Base-by-base conservation (phyloP, 495 filamentous ascomycete species). In the Neurospora tetrasperma region DNA sequence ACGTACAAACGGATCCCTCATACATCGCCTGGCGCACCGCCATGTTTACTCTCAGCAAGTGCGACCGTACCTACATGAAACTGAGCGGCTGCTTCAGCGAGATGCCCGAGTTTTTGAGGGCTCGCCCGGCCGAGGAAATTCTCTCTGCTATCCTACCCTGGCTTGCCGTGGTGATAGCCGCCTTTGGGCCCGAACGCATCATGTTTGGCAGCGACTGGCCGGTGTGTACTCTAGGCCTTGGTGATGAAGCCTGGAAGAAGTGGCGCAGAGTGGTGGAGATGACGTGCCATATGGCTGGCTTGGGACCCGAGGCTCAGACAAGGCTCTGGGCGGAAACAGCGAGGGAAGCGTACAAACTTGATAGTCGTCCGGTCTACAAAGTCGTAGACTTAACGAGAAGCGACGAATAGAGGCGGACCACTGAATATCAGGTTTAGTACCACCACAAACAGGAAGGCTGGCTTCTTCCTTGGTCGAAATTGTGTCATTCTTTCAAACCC, bases 191-290 rank as follows among this genome's bases (percentile, higher is more conserved):
- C 1, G 78, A 83, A n/a, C 83, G 92, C 69, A 85, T 94, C 71
- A 94, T 97, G 90, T 97, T 94, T 80, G 94, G 90, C 5, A 93
- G 90, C 69, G 93, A 97, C 78, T 97, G 94, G 94, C 94, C 93
- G 3, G 91, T 97, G 5, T 95, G 93, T 82, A 92, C 90, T 74
- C 77, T 92, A 23, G 86, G 87, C 4, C 88, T 90, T 4, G 89
- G 88, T 41, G 79, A 83, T n/a, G 81, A 76, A 20, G 79, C 85
- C 31, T 89, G 87, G 88, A 78, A 78, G 70, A 87, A 86, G 78
- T 88, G 87, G 90, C 86, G 82, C 77, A 80, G 80, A 69, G 82
- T 90, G 16, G 88, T 90, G 41, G 87, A 91, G 73, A 82, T 81
- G 71, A 78, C 92, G 39, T 86, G 92, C 78, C 84, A 87, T 62